Base-by-base conservation (phyloP, 805 yeast species). In the Blastobotrys parvus region DNA sequence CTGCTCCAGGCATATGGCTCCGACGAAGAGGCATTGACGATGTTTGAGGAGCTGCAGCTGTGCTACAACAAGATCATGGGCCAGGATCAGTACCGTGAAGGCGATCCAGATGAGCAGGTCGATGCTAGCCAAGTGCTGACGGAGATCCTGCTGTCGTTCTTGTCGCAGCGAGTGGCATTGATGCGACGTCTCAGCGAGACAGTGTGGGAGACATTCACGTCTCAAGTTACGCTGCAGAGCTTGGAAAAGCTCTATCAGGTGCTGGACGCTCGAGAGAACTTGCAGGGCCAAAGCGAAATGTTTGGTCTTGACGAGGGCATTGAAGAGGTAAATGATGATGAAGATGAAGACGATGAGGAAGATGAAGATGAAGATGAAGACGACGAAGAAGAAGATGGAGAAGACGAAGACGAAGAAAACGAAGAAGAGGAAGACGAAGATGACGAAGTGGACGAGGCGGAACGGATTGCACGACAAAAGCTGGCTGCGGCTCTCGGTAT, bases 1-100 rank as follows among this genome's bases (percentile, higher is more conserved):
- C 61, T 88, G 18, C 57, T 90, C 11, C 95, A 87, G 59, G 68
- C 89, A 27, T 88, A 80, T 56, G 67, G 78, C 43, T 94, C 89
- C 19, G 65, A 73, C 41, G 59, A 78, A 4, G 97, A 90, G 47
- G 80, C 95, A 0, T 75, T 83, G 4, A 69, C 77, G 27, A 78
- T 86, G 15, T 67, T 90, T 30, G 79, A 77, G 21, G 97, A 90
- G 57, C 62, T 90, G 39, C 75, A 75, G 44, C 61, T 70, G 20
- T 80, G 85, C 47, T 82, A 76, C 55, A 69, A 43, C 59, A 69
- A 38, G 60, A 55, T 74, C 19, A 61, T 65, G 10, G 61, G 62
- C n/a, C 60, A 62, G 15, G 59, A 54, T 4, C 63, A 59, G 1
- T 65, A 65, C 4, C 69, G 68, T 15, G 71, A 68, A 8, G 44